Base-by-base conservation (phyloP, 2,329 filamentous ascomycete genomes). In the Colletotrichum agaves region DNA sequence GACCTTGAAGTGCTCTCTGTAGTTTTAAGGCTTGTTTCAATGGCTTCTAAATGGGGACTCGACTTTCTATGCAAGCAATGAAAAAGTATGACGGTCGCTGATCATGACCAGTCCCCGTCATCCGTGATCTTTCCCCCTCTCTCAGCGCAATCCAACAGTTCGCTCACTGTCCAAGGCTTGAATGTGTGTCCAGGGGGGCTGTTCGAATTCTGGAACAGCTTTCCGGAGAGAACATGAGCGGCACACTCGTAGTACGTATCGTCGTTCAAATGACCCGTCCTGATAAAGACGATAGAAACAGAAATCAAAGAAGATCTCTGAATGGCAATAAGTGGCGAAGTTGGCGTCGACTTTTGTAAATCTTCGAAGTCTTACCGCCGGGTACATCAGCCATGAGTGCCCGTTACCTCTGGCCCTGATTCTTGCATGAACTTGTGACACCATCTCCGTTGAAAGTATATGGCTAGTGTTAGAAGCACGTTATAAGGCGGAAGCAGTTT, bases 201-300 rank as follows among this genome's bases (percentile, higher is more conserved):
- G 57, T 79, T 78, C 1, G 73, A 77, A 39, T 76, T 77, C 19
- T 74, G 66, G 33, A 78, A 79, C 0, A 71, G 49, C 7, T 37
- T 50, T 1, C 71, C 75, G 11, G 57, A 59, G 13, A 71, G 60
- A 6, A 78, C 35, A 56, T 76, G 72, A 4, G 57, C 61, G 3
- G 72, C 59, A 6, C 71, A 74, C 21, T 73, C 61, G 2, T 61
- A 33, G 47, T 75, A 78, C 27, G 74, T 0, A 79, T 77, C n/a
- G n/a, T n/a, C n/a, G n/a, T n/a, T n/a, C n/a, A n/a, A n/a, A n/a
- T n/a, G n/a, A n/a, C n/a, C n/a, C n/a, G n/a, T n/a, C n/a, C n/a
- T n/a, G n/a, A n/a, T n/a, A n/a, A n/a, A n/a, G n/a, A n/a, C n/a
- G n/a, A n/a, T n/a, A n/a, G n/a, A n/a, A n/a, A n/a, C n/a, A n/a